Evolutionary conservation across 1,284 basidiomycete genomes (phyloP).

Genomic region (Ceratobasidium sp.): DNA sequence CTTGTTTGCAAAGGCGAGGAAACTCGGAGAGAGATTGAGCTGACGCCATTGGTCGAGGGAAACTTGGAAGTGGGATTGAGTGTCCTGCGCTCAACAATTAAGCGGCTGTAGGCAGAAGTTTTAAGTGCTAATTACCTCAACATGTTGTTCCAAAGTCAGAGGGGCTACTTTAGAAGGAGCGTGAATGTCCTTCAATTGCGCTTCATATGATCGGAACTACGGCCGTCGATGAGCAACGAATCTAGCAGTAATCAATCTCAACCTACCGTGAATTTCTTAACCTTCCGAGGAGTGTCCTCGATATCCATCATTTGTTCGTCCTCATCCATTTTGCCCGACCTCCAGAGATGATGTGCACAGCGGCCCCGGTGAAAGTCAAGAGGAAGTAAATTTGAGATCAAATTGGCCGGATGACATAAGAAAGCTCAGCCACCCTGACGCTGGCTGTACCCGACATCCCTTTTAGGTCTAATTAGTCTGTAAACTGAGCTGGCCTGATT

Average conservation of each 20-base stretch:
- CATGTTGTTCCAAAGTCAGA: slow-evolving; percentile 67
- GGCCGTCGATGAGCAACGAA: background rate
- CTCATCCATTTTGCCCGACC: background rate
- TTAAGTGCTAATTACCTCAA: slow-evolving; percentile 61
- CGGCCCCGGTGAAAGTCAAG: slow-evolving; percentile 8
- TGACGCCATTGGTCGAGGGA: slow-evolving; percentile 77
- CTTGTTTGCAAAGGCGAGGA: slow-evolving; percentile 73
- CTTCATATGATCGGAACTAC: slow-evolving; percentile 67
- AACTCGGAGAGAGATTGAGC: slow-evolving; percentile 80
- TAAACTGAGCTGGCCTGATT: background rate
- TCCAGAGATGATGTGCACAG: background rate
- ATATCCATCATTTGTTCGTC: slow-evolving; percentile 13
- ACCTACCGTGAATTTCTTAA: slow-evolving; percentile 39
- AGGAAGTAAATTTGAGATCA: slow-evolving; percentile 37
- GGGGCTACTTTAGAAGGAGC: slow-evolving; percentile 70
- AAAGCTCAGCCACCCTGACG: too few species aligned
- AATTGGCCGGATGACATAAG: too few species aligned
- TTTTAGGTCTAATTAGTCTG: background rate
- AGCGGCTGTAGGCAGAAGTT: background rate
- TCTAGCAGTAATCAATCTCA: background rate
- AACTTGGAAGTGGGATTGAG: slow-evolving; percentile 75
- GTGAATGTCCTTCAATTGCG: slow-evolving; percentile 74
- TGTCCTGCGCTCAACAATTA: slow-evolving; percentile 61
- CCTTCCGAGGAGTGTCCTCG: slow-evolving; percentile 20
- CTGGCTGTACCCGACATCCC: background rate